These are phyloP conservation scores for Solanum rostratum DNA, from an alignment of 257 asterid species.

Conservation along the genomic window DNA sequence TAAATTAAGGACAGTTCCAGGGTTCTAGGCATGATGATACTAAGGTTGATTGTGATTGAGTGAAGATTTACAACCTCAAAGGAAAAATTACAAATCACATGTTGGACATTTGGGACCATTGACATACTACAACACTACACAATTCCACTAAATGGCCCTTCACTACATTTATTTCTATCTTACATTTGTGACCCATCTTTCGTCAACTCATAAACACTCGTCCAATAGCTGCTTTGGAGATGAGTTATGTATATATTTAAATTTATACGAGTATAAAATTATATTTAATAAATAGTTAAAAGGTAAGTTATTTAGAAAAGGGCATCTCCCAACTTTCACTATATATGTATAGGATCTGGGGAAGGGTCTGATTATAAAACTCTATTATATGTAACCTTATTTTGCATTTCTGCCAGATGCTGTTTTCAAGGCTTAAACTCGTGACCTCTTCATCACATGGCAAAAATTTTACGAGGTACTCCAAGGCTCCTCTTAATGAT, in stretches of 20 bases:
- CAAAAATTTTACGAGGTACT: too few relatives aligned
- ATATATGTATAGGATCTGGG: too few relatives aligned
- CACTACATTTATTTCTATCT: neutral
- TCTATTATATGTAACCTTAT: too few relatives aligned
- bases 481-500: too few relatives aligned
- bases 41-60: neutral
- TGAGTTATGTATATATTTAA: neutral
- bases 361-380: too few relatives aligned
- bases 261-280: neutral
- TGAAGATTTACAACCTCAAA: neutral
- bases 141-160: neutral
- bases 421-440: too few relatives aligned
- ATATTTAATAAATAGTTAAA: neutral
- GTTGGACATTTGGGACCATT: neutral
- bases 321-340: too few relatives aligned
- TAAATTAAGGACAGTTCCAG: neutral
- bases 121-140: neutral
- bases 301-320: neutral
- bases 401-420: too few relatives aligned
- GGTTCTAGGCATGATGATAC: neutral
- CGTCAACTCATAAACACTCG: neutral
- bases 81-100: neutral
- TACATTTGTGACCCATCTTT: neutral
- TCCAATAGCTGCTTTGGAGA: neutral
- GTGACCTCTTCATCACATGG: too few relatives aligned